A percentile compares a stretch with the other conserved stretches of the same genome.
These are phyloP conservation scores for Curvularia lunata DNA, from an alignment of 2,329 filamentous ascomycete species.

Conservation along the genomic window DNA sequence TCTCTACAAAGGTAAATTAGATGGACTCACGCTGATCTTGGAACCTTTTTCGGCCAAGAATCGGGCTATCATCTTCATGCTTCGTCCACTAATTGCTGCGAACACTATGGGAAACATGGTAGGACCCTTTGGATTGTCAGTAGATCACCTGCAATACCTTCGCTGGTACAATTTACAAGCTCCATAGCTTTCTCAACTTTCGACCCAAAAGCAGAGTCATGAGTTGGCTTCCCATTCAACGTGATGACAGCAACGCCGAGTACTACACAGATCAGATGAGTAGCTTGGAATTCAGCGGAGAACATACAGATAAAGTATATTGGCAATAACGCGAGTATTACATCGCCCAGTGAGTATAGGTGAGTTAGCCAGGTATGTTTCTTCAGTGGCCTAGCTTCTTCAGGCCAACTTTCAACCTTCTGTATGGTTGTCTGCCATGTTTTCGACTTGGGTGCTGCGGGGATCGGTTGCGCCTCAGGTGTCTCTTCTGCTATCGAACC, in stretches of 20 bases:
- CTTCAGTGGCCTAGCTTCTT: conserved; percentile 34
- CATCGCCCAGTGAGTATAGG: conserved; percentile 33
- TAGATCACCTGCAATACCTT: no score
- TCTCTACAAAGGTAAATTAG: no score
- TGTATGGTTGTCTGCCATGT: conserved; percentile 31
- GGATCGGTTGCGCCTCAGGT: neutral
- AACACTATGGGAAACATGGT: conserved; percentile 49
- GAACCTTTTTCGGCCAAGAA: conserved; percentile 43
- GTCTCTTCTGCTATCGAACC: conserved; percentile 10
- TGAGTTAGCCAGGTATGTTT: conserved; percentile 31
- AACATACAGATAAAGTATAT: conserved; percentile 45
- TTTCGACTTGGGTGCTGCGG: conserved; percentile 23
- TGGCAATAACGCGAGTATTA: conserved; percentile 38
- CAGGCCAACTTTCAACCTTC: conserved; percentile 40
- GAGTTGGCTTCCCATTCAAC: conserved; percentile 35
- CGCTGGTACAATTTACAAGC: conserved; percentile 20
- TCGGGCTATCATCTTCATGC: conserved; percentile 47
- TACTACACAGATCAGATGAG: conserved; percentile 20
- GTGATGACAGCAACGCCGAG: conserved; percentile 32
- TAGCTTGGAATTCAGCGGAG: no score
- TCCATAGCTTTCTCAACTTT: conserved; percentile 39
- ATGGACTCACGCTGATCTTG: no score
- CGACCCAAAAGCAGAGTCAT: conserved; percentile 30
- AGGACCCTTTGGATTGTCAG: conserved; percentile 26
- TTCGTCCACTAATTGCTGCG: conserved; percentile 43